Base-by-base conservation (phyloP, 305 asterid species). In the Fraxinus baroniana region DNA sequence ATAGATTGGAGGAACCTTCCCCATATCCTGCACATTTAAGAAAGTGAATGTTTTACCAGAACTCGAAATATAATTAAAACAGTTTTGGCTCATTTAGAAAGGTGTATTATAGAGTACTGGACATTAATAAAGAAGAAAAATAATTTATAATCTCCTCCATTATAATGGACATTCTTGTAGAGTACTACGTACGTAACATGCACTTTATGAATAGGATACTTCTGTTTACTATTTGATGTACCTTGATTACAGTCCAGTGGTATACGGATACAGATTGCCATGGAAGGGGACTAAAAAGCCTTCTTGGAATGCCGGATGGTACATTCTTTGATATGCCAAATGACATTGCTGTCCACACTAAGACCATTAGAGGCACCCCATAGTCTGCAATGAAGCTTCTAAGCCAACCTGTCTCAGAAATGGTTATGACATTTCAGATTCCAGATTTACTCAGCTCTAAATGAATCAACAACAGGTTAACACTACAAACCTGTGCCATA, bases 181-280 rank as follows among this genome's bases (percentile, higher is more conserved):
- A 44, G 55, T 44, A 12, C 17, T 12, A 44, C 1, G 17, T 12
- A 44, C 0, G n/a, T 44, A 12, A 44, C 55, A 12, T 44, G 17
- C 5, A 44, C 55, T 44, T 44, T 44, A 17, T 5, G 41, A 28
- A 36, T 22, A 17, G 39, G 20, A 26, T 72, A n/a, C 18, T 12
- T 9, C 7, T 17, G 20, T 52, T 17, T 52, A 52, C 22, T 17
- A 52, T 17, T 52, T 15, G 22, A 2, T 62, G 33, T 86, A 94
- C 98, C 97, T 91, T 87, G 22, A 89, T 79, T 37, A 92, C 96
- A 0, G 94, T 89, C 97, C 98, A 94, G 82, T 94, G 98, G 46
- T 89, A 44, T 83, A 91, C 18, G 0, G 98, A 91, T 20, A 22
- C 84, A 24, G 92, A 74, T 8, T 89, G 92, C 97, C 97, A 94